Conservation (phyloP, 2,329 filamentous ascomycete genomes). For the Stromatinia cepivora region DNA sequence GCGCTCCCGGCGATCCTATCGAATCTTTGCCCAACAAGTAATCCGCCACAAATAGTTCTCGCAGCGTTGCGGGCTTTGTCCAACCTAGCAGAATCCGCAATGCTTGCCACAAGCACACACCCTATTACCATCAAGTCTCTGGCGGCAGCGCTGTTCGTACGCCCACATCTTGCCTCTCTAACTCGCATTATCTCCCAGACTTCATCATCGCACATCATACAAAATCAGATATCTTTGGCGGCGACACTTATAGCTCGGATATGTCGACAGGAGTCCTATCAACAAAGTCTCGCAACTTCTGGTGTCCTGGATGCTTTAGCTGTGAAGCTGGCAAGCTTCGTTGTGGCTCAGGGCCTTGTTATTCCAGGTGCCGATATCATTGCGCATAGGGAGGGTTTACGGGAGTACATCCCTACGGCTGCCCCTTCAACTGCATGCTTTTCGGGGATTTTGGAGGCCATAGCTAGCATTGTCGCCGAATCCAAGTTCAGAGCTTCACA, state of each 20-base stretch:
- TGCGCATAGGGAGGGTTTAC: slow-evolving; percentile 54
- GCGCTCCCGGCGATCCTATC: slow-evolving; percentile 70
- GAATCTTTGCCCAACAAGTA: slow-evolving; percentile 65
- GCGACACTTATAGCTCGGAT: slow-evolving; percentile 56
- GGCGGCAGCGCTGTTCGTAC: slow-evolving; percentile 64
- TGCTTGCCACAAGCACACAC: slow-evolving; percentile 53
- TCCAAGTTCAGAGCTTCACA: slow-evolving; percentile 77
- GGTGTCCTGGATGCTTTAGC: slow-evolving; percentile 80
- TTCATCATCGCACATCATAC: slow-evolving; percentile 51
- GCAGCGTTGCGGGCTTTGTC: slow-evolving; percentile 74
- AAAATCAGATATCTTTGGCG: slow-evolving; percentile 63
- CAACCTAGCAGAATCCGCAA: slow-evolving; percentile 66
- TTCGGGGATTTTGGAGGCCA: slow-evolving; percentile 71
- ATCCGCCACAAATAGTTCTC: slow-evolving; percentile 65
- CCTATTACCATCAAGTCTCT: slow-evolving; percentile 53
- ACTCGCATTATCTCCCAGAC: slow-evolving; percentile 63
- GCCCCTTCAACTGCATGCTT: slow-evolving; percentile 61
- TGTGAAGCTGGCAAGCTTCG: slow-evolving; percentile 68
- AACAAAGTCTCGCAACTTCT: slow-evolving; percentile 66
- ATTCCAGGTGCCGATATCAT: slow-evolving; percentile 61
- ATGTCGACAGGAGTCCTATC: slow-evolving; percentile 71
- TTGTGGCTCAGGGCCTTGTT: slow-evolving; percentile 67
- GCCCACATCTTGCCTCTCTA: slow-evolving; percentile 61
- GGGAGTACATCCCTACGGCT: slow-evolving; percentile 60
- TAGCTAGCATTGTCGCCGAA: slow-evolving; percentile 73